Conservation (phyloP, 2,329 filamentous ascomycete genomes). For the Emergomyces pasteurianus region DNA sequence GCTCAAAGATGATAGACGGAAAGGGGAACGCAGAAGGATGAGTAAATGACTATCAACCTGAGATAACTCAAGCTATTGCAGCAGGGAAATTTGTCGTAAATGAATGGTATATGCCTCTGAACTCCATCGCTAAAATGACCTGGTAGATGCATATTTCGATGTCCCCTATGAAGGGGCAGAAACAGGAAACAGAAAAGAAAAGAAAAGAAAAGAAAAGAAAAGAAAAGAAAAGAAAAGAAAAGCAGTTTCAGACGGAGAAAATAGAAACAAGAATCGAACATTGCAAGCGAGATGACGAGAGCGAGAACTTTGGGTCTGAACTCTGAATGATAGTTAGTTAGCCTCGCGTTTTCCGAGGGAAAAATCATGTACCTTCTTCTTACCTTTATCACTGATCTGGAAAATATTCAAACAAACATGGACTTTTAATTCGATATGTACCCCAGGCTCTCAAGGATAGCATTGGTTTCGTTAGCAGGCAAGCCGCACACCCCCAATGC, state of each 20-base stretch:
- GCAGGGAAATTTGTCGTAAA: no score
- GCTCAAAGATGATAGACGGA: background rate
- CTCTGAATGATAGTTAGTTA: background rate
- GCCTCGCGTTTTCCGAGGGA: background rate
- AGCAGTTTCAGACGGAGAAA: background rate
- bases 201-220: background rate
- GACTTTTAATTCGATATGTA: slow-evolving; percentile 18
- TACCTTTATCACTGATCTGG: background rate
- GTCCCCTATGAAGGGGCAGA: background rate
- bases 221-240: background rate
- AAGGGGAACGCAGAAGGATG: background rate
- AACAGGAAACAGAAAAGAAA: background rate
- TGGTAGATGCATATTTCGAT: slow-evolving; percentile 3
- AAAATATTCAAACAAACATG: background rate
- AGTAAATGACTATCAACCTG: background rate
- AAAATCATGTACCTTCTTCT: no score
- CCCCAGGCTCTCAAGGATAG: slow-evolving; percentile 28
- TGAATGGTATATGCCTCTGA: slow-evolving; percentile 2
- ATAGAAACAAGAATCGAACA: slow-evolving; percentile 1
- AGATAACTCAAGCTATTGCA: no score
- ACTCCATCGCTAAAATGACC: slow-evolving; percentile 10
- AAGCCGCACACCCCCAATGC: slow-evolving; percentile 43
- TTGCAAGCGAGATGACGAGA: background rate
- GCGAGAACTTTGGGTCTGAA: background rate
- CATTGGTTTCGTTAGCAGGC: slow-evolving; percentile 33